Evolutionary conservation across 176 grass and related monocot species (phyloP), one percentile per base, ranked within the genome.

Genomic region (Chrysopogon serrulatus): DNA sequence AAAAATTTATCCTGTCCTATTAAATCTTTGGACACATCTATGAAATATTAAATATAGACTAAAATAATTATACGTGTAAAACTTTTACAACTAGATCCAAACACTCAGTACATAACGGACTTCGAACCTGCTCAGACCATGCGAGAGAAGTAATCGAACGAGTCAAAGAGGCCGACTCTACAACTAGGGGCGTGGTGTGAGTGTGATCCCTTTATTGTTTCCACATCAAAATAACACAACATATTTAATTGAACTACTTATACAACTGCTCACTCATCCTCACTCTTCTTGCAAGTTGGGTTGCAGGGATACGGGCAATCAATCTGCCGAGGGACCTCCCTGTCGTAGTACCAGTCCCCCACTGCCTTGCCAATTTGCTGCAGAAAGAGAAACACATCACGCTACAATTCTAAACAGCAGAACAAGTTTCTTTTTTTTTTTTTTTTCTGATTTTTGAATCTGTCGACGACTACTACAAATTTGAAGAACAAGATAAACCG

Each of bases 271-370:
- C 76, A 87, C 57, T 94, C 92, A 53, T 95, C 93, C 77, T 86
- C 90, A 44, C 79, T 56, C 37, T 90, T 85, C 63, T 85, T 91
- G 86, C 94, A 97, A 73, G 91, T 90, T 56, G 90, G 85, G 76
- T 97, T 93, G 87, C 94, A 97, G 87, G 91, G 94, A 78, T 94
- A 97, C 5, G 87, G 34, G 45, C 94, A 97, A 35, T 97, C 94
- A 43, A 88, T 88, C 87, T 82, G 36, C 86, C 70, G 82, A 12
- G 88, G 31, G 24, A 79, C 56, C 10, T 68, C 75, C 74, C 87
- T 83, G 6, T 92, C 82, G 51, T 47, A 88, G 82, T 72, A 97
- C 94, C 94, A 97, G 73, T 97, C 91, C 35, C 91, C 91, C 28
- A 94, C 89, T 27, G 94, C 91, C 86, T 86, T 94, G 56, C 88